Percentiles rank a stretch among this genome's conserved stretches.
phyloP scores from a whole-genome alignment of 495 filamentous ascomycete species.

The Staphylotrichum longicolle region DNA sequence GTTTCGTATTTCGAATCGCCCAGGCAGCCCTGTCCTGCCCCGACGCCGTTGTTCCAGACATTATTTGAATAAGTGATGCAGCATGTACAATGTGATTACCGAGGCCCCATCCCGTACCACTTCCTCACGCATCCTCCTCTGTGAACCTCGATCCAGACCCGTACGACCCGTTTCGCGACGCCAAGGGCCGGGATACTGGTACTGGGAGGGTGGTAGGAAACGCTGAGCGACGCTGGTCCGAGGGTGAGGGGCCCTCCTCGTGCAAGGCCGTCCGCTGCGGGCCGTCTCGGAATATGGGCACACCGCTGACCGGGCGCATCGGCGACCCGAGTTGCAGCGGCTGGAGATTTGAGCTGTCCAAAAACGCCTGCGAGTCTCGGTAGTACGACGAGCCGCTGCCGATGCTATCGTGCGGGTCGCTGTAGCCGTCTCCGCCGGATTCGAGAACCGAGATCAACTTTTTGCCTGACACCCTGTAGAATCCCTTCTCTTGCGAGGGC shows the following conservation, averaged over 20 bases:
- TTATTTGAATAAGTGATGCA: constrained; percentile 28
- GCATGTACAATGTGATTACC: constrained; percentile 19
- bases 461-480: constrained; percentile 62
- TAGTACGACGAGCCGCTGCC: constrained; percentile 50
- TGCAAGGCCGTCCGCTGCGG: constrained; percentile 45
- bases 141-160: constrained; percentile 49
- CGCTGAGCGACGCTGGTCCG: constrained; percentile 24
- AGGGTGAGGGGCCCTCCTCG: constrained; percentile 42
- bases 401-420: constrained; percentile 52
- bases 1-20: no score
- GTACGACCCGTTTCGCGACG: constrained; percentile 49
- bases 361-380: constrained; percentile 47
- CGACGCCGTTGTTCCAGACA: constrained; percentile 29
- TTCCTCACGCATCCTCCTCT: constrained; percentile 52
- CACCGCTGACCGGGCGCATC: constrained; percentile 48
- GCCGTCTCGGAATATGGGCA: constrained; percentile 45
- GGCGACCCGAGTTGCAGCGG: constrained; percentile 44
- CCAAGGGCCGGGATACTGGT: constrained; percentile 43
- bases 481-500: constrained; percentile 44
- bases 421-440: constrained; percentile 68
- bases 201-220: constrained; percentile 31
- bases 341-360: constrained; percentile 33
- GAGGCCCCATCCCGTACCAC: no score
- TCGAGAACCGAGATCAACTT: constrained; percentile 71
- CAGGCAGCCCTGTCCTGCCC: no score